Base-by-base conservation (phyloP, 2,329 filamentous ascomycete genomes). In the Microdochium paspali region DNA sequence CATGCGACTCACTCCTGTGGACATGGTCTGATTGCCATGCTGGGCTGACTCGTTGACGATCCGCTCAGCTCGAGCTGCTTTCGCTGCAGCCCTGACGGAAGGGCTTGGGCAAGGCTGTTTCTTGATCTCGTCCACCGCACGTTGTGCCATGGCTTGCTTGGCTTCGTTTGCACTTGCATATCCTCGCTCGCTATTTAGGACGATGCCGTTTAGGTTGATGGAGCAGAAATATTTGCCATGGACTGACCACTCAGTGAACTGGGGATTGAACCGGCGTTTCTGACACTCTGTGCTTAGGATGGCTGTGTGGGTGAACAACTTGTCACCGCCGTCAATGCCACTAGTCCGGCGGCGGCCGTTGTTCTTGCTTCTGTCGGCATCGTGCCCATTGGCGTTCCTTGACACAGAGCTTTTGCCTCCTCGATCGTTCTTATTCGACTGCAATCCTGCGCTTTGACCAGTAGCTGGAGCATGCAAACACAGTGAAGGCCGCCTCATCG, bases 201-300 rank as follows among this genome's bases (percentile, higher is more conserved):
- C 32, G 20, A 26, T 20, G 7, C 50, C 51, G 3, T 49, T 50
- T 9, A 62, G 21, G 20, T 50, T 46, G 7, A 62, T 57, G 21
- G 53, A 51, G 44, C 54, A 59, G 40, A 39, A 53, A 44, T 46
- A 56, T 1, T 30, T 28, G 20, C 49, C 48, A 15, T 52, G 32
- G 9, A 42, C 48, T 4, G 42, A 23, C 48, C 48, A 52, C 44
- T 57, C 57, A 2, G 26, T 32, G 45, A 56, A 63, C 24, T 53
- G 42, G 1, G 59, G 60, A 30, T 61, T 63, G 49, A 62, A 63
- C 15, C 48, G 39, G 1, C 59, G 54, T 26, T 52, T 50, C 50
- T 63, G 59, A 44, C 59, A 63, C 39, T 58, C 55, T 1, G 28
- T 28, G 50, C 49, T 56, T 4, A 55, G 45, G 15, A 50, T 39